Percentiles rank a stretch among this genome's conserved stretches.
Evolutionary conservation across 352 stramenopile genomes (phyloP).

Genomic region (Globisporangium emineosum): DNA sequence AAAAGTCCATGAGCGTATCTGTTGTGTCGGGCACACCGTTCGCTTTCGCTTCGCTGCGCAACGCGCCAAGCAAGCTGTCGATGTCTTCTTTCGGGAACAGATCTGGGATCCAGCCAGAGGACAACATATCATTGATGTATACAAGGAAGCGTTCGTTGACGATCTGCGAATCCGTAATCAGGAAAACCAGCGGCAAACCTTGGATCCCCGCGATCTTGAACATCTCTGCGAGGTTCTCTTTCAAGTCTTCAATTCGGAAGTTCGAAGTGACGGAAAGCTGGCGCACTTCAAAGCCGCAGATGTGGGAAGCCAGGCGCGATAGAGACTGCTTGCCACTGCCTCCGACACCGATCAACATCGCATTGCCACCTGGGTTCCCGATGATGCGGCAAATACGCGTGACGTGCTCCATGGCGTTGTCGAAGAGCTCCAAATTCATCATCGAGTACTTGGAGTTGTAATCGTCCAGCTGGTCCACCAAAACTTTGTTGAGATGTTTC

Average conservation of each 20-base stretch:
- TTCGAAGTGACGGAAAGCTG: conserved; percentile 95
- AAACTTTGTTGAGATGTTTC: conserved; percentile 86
- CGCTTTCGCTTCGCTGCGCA: conserved; percentile 95
- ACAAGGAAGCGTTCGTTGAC: conserved; percentile 98
- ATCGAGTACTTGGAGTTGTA: conserved; percentile 97
- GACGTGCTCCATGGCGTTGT: conserved; percentile 97
- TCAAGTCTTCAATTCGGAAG: conserved; percentile 96
- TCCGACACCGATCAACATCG: conserved; percentile 97
- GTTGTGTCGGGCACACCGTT: conserved; percentile 92
- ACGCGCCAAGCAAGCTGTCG: conserved; percentile 86
- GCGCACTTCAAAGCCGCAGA: conserved; percentile 95
- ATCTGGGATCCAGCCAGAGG: conserved; percentile 95
- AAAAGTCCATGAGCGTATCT: conserved; percentile 95
- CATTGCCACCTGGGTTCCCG: conserved; percentile 94
- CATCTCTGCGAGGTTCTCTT: conserved; percentile 96
- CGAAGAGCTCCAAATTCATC: conserved; percentile 98
- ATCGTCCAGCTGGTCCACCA: conserved; percentile 93
- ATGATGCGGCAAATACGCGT: conserved; percentile 97
- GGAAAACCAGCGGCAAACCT: conserved; percentile 92
- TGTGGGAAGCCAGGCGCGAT: conserved; percentile 94
- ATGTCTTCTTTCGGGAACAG: conserved; percentile 97
- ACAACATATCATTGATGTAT: conserved; percentile 98
- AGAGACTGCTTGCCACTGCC: conserved; percentile 96
- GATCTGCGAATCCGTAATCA: conserved; percentile 99
- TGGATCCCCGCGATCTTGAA: conserved; percentile 95